A percentile compares a stretch with the other conserved stretches of the same genome.
Conservation (phyloP, 768 basidiomycete species). For the Trametes punicea region DNA sequence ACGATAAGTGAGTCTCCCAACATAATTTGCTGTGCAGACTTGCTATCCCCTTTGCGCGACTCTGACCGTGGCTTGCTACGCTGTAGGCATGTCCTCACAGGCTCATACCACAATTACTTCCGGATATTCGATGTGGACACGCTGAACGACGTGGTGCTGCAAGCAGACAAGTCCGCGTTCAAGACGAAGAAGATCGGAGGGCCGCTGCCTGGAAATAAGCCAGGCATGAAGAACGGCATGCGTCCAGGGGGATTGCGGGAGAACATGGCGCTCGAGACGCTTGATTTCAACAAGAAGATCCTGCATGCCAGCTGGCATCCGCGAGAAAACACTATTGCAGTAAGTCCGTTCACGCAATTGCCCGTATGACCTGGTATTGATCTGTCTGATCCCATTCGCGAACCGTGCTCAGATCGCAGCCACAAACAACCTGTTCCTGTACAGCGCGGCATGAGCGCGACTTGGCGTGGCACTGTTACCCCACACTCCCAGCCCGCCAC, state of each 20-base stretch:
- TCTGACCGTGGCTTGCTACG: background rate
- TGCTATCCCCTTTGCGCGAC: background rate
- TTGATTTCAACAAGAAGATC: conserved; percentile 98
- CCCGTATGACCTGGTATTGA: conserved; percentile 1
- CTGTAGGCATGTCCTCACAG: conserved; percentile 90
- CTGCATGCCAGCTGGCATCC: conserved; percentile 98
- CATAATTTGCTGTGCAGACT: background rate
- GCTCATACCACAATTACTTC: conserved; percentile 99
- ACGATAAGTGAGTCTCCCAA: conserved; percentile 76
- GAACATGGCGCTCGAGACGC: conserved; percentile 79
- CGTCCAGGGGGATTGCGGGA: conserved; percentile 76
- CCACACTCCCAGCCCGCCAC: background rate
- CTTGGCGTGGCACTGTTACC: background rate
- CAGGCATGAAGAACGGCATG: conserved; percentile 69
- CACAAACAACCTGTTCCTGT: conserved; percentile 93
- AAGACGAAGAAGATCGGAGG: conserved; percentile 99
- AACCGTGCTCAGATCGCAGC: conserved; percentile 72
- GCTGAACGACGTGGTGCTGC: conserved; percentile 84
- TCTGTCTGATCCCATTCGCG: background rate
- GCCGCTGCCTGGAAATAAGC: conserved; percentile 67
- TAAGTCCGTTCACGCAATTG: conserved; percentile 39
- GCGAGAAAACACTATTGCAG: conserved; percentile 95
- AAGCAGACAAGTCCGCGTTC: conserved; percentile 99
- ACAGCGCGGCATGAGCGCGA: conserved; percentile 53
- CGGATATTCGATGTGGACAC: conserved; percentile 95